Evolutionary conservation across 345 rosid species (phyloP).

Genomic region (Populus alba): DNA sequence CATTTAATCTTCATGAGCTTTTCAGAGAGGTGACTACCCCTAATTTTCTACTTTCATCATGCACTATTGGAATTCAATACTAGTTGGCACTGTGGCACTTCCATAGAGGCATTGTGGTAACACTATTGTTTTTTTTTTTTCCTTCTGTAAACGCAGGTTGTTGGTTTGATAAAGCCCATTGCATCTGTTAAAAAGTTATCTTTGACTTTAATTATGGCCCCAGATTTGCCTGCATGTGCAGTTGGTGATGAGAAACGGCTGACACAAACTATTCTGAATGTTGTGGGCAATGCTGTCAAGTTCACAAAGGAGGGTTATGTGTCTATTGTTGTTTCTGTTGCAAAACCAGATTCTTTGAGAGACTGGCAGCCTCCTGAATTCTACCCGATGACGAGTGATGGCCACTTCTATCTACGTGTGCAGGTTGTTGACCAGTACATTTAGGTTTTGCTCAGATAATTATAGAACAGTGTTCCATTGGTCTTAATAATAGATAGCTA

Average conservation of each 20-base stretch:
- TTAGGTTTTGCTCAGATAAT: background rate
- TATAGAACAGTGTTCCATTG: background rate
- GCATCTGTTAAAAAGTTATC: slow-evolving; percentile 76
- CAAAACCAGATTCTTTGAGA: slow-evolving; percentile 66
- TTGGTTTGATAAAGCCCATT: slow-evolving; percentile 69
- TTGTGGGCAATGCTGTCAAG: slow-evolving; percentile 89
- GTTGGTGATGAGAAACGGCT: slow-evolving; percentile 89
- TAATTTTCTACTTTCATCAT: background rate
- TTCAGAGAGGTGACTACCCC: slow-evolving; percentile 62
- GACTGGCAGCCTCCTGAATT: slow-evolving; percentile 72
- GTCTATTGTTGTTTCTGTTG: slow-evolving; percentile 65
- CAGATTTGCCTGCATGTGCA: slow-evolving; percentile 74
- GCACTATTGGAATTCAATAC: background rate
- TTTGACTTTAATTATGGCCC: slow-evolving; percentile 53
- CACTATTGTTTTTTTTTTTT: background rate
- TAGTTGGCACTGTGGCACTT: background rate
- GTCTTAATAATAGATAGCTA: background rate
- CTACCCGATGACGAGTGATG: slow-evolving; percentile 51
- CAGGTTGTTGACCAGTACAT: slow-evolving; percentile 51
- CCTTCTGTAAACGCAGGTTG: slow-evolving; percentile 43
- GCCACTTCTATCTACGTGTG: slow-evolving; percentile 69
- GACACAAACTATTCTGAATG: slow-evolving; percentile 71
- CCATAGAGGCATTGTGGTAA: background rate
- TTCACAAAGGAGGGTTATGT: slow-evolving; percentile 84
- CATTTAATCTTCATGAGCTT: slow-evolving; percentile 60